Percentiles rank a stretch among this genome's conserved stretches.
Conservation (phyloP, 495 filamentous ascomycete genomes). For the Podospora sp. region DNA sequence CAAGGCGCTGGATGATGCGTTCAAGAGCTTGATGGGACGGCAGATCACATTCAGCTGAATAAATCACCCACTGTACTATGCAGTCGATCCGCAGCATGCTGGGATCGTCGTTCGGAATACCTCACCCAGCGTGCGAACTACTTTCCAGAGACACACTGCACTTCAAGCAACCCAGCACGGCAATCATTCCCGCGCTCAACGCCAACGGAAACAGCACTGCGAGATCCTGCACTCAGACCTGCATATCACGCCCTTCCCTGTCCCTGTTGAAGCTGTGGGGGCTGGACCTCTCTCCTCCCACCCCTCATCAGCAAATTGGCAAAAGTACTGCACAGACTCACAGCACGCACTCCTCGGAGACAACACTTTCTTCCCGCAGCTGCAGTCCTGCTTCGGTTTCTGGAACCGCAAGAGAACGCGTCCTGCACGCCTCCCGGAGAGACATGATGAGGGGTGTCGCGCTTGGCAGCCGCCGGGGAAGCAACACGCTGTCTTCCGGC, state of each 20-base stretch:
- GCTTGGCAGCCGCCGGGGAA: conserved; percentile 1
- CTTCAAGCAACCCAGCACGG: not conserved
- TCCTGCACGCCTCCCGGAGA: not conserved
- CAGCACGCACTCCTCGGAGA: not conserved
- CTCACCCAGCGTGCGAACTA: not conserved
- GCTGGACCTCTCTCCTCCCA: not conserved
- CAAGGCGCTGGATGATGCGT: conserved; percentile 63
- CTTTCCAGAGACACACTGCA: not conserved
- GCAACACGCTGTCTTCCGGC: not conserved
- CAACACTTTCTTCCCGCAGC: not conserved
- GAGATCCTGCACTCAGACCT: not conserved
- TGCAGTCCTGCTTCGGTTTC: not conserved
- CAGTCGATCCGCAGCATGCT: not conserved
- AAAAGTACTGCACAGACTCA: not conserved
- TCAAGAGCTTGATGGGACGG: conserved; percentile 53
- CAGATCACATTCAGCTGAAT: conserved; percentile 54
- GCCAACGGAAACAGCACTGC: not conserved
- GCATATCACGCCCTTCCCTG: not conserved
- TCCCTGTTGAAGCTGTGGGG: not conserved
- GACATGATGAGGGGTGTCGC: not conserved
- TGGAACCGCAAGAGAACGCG: conserved; percentile 2
- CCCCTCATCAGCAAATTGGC: not conserved
- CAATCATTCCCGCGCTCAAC: not conserved
- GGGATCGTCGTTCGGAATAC: not conserved
- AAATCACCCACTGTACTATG: conserved; percentile 1